Evolutionary conservation across 2,329 filamentous ascomycete genomes (phyloP).

Genomic region (Basipetospora chlamydospora): DNA sequence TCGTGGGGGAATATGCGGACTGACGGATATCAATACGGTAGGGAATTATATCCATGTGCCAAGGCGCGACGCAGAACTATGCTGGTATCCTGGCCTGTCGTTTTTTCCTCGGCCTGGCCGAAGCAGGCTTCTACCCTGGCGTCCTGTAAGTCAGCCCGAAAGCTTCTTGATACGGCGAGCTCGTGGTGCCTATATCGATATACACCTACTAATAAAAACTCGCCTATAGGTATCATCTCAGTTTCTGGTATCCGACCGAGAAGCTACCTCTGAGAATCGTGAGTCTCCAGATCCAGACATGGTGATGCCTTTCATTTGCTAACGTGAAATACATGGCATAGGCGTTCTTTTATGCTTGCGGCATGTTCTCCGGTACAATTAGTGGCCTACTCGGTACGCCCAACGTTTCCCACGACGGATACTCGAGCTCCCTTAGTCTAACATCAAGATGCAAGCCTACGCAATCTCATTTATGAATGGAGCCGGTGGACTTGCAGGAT

Average conservation of each 20-base stretch:
- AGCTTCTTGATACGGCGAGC: too few relatives aligned
- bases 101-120: constrained; percentile 15
- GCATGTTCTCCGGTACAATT: constrained; percentile 18
- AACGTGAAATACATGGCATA: constrained; percentile 4
- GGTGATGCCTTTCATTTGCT: too few relatives aligned
- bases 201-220: too few relatives aligned
- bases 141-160: constrained; percentile 9
- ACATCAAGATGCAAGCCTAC: constrained; percentile 9
- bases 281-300: too few relatives aligned
- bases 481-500: constrained; percentile 11
- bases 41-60: constrained; percentile 12
- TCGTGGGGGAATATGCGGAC: too few relatives aligned
- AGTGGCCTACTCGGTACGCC: constrained; percentile 13
- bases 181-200: too few relatives aligned
- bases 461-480: constrained; percentile 16
- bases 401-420: too few relatives aligned
- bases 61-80: constrained; percentile 12
- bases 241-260: constrained; percentile 19
- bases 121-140: constrained; percentile 16
- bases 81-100: constrained; percentile 13
- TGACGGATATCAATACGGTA: too few relatives aligned
- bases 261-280: constrained; percentile 17
- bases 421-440: too few relatives aligned
- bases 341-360: constrained; percentile 19
- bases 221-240: constrained; percentile 10